Evolutionary conservation across 2,329 filamentous ascomycete species (phyloP), one percentile per base, ranked within the genome.

Genomic region (Talaromyces sp.): DNA sequence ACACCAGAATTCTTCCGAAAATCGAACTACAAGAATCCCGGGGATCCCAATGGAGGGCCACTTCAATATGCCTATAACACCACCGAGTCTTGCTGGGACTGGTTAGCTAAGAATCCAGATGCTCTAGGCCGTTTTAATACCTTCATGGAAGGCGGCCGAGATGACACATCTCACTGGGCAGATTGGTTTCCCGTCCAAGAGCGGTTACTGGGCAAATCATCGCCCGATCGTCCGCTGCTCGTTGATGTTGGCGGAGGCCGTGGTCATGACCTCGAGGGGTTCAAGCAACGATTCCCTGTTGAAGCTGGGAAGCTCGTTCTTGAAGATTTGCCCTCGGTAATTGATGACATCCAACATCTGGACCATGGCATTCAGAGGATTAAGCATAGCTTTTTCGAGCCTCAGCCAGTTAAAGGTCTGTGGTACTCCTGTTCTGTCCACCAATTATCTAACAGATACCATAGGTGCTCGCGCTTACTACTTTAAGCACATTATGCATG

Each of bases 241-340:
- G 70, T 72, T n/a, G 70, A 72, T 24, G 41, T 71, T 13, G 70
- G 63, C 24, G 70, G 70, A 6, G 68, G 69, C 41, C 16, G 22
- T 27, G 61, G 61, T 19, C 61, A 63, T 57, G 61, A 63, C 33
- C 31, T 63, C n/a, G 9, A 31, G 19, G 31, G n/a, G 10, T 78
- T 82, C 66, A 71, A 64, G 10, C 62, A 69, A 0, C 71, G 75
- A 49, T 76, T 78, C 57, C 76, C 79, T 0, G 62, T 75, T 1
- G 70, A 71, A 0, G 74, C 77, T 0, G 82, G 82, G 3, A 73
- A 74, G 10, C 70, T 85, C 1, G 69, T 85, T 1, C 70, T 85
- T 0, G 81, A 85, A 66, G 84, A 85, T 67, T 72, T 81, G 2
- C 73, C 78, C 0, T 65, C 71, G 2, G 78, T 83, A 27, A 68